These are phyloP conservation scores for Irpex rosettiformis DNA, from an alignment of 1,284 basidiomycete genomes.

Conservation along the genomic window DNA sequence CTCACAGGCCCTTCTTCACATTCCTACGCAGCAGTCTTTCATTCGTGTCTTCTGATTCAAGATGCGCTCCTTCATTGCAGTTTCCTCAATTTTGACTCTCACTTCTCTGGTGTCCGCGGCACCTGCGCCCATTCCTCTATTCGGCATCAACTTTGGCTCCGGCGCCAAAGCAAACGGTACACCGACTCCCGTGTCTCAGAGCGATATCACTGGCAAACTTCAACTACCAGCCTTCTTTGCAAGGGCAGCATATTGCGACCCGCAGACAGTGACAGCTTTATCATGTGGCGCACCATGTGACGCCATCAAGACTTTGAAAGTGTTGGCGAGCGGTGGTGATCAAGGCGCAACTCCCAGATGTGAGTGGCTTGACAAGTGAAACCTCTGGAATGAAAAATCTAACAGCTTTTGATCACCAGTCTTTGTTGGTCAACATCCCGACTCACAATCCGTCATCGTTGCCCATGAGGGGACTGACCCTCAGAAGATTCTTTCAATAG, in stretches of 20 bases:
- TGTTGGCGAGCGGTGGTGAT: conserved; percentile 37
- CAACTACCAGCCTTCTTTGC: conserved; percentile 37
- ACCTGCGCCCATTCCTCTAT: conserved; percentile 19
- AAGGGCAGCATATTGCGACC: conserved; percentile 36
- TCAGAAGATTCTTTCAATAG: conserved; percentile 37
- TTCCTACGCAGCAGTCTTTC: background rate
- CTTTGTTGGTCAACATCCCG: conserved; percentile 40
- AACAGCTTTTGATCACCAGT: no score
- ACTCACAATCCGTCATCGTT: conserved; percentile 38
- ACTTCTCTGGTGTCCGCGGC: conserved; percentile 13
- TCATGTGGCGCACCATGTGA: conserved; percentile 34
- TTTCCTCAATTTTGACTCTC: conserved; percentile 1
- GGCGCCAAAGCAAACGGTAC: conserved; percentile 13
- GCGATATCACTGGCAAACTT: conserved; percentile 24
- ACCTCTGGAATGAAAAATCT: background rate
- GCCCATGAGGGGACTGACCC: conserved; percentile 46
- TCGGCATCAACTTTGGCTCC: conserved; percentile 23
- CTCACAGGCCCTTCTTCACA: conserved; percentile 2
- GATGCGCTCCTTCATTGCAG: conserved; percentile 2
- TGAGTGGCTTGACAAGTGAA: conserved; percentile 19
- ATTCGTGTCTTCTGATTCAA: conserved; percentile 1
- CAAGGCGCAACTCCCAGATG: conserved; percentile 32
- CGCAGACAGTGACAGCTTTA: conserved; percentile 27
- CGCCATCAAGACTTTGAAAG: conserved; percentile 28
- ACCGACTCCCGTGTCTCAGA: conserved; percentile 20